These are phyloP conservation scores for Eucalyptus tenuipes DNA, from an alignment of 345 rosid species.

Conservation along the genomic window DNA sequence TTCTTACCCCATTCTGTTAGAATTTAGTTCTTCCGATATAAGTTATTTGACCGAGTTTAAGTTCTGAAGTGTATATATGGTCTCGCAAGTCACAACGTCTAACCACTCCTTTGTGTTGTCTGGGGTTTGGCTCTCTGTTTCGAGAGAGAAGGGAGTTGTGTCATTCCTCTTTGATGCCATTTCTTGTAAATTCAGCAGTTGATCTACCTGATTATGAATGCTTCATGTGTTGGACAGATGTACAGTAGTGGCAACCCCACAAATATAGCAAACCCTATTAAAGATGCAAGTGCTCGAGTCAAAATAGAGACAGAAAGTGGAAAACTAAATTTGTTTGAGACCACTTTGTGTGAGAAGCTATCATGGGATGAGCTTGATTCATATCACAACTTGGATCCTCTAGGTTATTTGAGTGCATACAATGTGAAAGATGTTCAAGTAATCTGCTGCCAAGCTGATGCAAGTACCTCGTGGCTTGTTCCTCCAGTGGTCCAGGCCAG, in stretches of 20 bases:
- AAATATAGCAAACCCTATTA: slow-evolving; percentile 35
- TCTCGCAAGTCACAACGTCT: background rate
- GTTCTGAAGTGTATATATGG: background rate
- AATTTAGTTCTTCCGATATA: background rate
- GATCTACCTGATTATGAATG: background rate
- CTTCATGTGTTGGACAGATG: slow-evolving; percentile 11
- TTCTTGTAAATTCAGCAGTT: background rate
- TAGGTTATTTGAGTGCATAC: slow-evolving; percentile 15
- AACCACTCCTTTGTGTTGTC: background rate
- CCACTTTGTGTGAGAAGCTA: slow-evolving; percentile 28
- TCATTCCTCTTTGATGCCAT: background rate
- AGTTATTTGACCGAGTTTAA: background rate
- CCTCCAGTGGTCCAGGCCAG: slow-evolving; percentile 28
- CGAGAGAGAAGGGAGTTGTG: background rate
- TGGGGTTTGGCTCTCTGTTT: background rate
- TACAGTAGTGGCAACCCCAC: slow-evolving; percentile 44
- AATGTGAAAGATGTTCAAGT: slow-evolving; percentile 27
- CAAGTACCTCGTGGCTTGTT: slow-evolving; percentile 26
- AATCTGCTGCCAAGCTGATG: slow-evolving; percentile 45
- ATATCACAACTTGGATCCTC: slow-evolving; percentile 15
- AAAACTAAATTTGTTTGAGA: slow-evolving; percentile 22
- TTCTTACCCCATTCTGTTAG: background rate
- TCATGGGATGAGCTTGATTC: slow-evolving; percentile 13
- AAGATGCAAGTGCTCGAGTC: slow-evolving; percentile 25
- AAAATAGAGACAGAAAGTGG: slow-evolving; percentile 30